phyloP scores from a whole-genome alignment of 345 rosid genomes.

The Alliaria petiolata region DNA sequence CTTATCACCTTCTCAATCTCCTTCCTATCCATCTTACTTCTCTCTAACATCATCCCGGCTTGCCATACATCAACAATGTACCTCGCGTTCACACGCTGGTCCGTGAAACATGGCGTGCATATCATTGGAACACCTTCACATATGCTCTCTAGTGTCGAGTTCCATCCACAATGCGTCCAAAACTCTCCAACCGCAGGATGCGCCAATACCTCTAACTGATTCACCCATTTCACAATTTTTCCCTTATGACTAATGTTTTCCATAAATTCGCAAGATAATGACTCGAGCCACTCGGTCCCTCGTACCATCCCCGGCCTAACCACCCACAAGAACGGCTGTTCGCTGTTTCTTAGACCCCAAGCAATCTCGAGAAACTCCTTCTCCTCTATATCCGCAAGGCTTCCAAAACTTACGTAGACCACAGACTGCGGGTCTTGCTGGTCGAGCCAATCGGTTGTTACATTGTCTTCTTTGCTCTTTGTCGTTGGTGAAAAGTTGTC shows the following conservation, averaged over 20 bases:
- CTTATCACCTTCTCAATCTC: slow-evolving; percentile 40
- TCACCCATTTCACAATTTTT: slow-evolving; percentile 62
- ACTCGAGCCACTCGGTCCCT: slow-evolving; percentile 32
- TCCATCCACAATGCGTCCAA: slow-evolving; percentile 73
- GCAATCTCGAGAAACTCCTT: slow-evolving; percentile 49
- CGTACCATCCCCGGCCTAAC: slow-evolving; percentile 36
- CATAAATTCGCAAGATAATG: slow-evolving; percentile 37
- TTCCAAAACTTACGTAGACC: slow-evolving; percentile 65
- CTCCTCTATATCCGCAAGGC: slow-evolving; percentile 37
- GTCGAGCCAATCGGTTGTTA: slow-evolving; percentile 51
- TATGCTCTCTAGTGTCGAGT: slow-evolving; percentile 61
- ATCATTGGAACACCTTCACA: slow-evolving; percentile 71
- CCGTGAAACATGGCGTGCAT: slow-evolving; percentile 60
- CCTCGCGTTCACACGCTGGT: slow-evolving; percentile 53
- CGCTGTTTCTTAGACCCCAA: slow-evolving; percentile 49
- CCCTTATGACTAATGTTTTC: slow-evolving; percentile 43
- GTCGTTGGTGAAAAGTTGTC: slow-evolving; percentile 20
- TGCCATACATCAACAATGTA: slow-evolving; percentile 51
- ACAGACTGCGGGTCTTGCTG: slow-evolving; percentile 43
- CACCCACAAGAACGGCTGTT: slow-evolving; percentile 63
- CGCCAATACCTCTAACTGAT: slow-evolving; percentile 53
- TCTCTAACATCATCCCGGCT: slow-evolving; percentile 46
- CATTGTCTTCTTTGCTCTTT: slow-evolving; percentile 24
- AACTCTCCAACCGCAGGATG: slow-evolving; percentile 57
- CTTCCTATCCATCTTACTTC: slow-evolving; percentile 34